Percentiles rank a stretch among this genome's conserved stretches.
These are phyloP conservation scores for Stagonosporopsis vannaccii DNA, from an alignment of 2,329 filamentous ascomycete species.

Conservation along the genomic window DNA sequence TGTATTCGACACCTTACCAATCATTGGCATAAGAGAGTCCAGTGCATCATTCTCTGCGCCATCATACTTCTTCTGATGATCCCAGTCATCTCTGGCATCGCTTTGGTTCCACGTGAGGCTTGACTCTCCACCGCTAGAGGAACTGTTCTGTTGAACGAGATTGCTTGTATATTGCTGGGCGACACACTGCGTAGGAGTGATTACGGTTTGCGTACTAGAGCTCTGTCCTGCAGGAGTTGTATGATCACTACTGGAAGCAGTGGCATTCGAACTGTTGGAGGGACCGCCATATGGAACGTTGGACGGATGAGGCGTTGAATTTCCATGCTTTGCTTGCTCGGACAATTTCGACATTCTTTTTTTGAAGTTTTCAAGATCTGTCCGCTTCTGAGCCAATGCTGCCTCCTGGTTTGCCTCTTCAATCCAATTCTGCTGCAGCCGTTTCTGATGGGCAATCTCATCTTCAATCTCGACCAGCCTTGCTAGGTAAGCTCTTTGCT, in stretches of 20 bases:
- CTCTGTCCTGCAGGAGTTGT: neutral
- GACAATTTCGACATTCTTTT: constrained; percentile 10
- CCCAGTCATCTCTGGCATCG: constrained; percentile 63
- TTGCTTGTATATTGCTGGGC: neutral
- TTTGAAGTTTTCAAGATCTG: constrained; percentile 56
- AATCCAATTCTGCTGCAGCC: constrained; percentile 51
- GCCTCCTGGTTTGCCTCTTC: constrained; percentile 57
- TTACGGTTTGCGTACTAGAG: neutral
- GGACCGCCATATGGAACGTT: neutral
- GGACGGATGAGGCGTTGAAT: neutral
- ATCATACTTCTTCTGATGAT: constrained; percentile 63
- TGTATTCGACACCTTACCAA: constrained; percentile 47
- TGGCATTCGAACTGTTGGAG: neutral
- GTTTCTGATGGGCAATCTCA: constrained; percentile 60
- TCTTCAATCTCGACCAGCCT: constrained; percentile 61
- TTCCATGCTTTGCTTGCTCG: neutral
- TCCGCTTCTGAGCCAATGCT: constrained; percentile 55
- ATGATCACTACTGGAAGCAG: neutral
- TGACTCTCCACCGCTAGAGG: neutral
- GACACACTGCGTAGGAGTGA: neutral
- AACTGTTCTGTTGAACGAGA: neutral
- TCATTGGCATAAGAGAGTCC: constrained; percentile 73
- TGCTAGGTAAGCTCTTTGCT: constrained; percentile 55
- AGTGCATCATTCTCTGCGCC: constrained; percentile 61
- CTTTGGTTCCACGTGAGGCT: constrained; percentile 27